Conservation (phyloP, 176 grass and related monocot species). For the Phragmites australis region DNA sequence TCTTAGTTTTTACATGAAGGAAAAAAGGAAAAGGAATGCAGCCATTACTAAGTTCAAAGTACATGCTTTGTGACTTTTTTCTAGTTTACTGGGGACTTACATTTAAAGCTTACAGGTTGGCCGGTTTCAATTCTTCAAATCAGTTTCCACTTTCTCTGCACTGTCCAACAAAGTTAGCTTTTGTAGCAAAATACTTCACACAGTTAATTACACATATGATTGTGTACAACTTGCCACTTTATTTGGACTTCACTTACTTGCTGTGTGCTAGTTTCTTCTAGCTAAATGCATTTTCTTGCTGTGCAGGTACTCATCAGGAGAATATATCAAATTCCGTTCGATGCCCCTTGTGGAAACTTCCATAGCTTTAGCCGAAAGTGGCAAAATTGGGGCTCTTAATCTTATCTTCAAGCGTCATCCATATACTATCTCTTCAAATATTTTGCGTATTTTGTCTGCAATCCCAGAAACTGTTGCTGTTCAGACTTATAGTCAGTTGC, state of each 20-base stretch:
- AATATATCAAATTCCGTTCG: conserved; percentile 82
- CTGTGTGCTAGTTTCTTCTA: conserved; percentile 19
- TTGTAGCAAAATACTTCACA: conserved; percentile 18
- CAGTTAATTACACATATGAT: conserved; percentile 10
- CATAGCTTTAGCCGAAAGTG: conserved; percentile 83
- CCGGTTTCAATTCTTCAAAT: conserved; percentile 14
- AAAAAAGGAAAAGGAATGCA: not conserved
- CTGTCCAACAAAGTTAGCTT: conserved; percentile 17
- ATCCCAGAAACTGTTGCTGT: conserved; percentile 91
- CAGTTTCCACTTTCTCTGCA: conserved; percentile 15
- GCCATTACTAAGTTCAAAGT: not conserved
- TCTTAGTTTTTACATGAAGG: conserved; percentile 23
- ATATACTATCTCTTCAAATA: conserved; percentile 66
- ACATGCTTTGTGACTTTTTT: conserved; percentile 27
- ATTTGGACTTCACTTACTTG: conserved; percentile 18
- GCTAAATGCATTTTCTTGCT: conserved; percentile 45
- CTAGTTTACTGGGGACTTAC: conserved; percentile 21
- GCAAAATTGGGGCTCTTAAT: conserved; percentile 95
- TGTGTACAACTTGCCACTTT: not conserved
- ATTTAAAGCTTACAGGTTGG: not conserved
- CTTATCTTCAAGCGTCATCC: conserved; percentile 96
- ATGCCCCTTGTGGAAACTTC: conserved; percentile 62
- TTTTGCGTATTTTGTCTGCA: conserved; percentile 71
- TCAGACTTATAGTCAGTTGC: conserved; percentile 84
- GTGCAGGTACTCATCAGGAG: conserved; percentile 70